A percentile compares a stretch with the other conserved stretches of the same genome.
Evolutionary conservation across 192 early-diverging fungal genomes (phyloP).

Genomic region (Coemansia sp.): DNA sequence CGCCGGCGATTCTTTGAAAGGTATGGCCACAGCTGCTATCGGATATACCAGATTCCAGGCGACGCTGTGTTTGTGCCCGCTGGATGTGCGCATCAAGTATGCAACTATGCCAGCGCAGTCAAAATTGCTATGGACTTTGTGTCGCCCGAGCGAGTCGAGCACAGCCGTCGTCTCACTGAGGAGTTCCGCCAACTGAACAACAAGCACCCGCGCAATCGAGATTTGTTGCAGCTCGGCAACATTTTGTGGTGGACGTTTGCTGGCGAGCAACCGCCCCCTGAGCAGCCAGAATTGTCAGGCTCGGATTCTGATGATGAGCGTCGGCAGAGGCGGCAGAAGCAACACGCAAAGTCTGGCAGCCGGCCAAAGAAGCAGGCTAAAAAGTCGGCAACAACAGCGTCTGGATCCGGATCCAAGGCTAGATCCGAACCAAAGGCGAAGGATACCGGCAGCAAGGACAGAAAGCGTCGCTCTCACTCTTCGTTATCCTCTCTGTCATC

Average conservation of each 20-base stretch:
- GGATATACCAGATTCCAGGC: constrained; percentile 67
- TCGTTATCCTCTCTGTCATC: background rate
- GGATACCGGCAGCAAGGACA: background rate
- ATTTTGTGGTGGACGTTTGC: constrained; percentile 55
- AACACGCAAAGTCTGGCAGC: background rate
- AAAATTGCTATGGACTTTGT: constrained; percentile 77
- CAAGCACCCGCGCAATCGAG: constrained; percentile 45
- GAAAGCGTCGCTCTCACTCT: background rate
- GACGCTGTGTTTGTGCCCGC: constrained; percentile 80
- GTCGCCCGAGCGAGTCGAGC: constrained; percentile 60
- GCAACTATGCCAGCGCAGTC: constrained; percentile 65
- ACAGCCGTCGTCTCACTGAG: constrained; percentile 48
- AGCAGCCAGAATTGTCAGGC: background rate
- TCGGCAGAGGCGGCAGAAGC: background rate
- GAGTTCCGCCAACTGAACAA: constrained; percentile 55
- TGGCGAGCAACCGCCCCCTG: background rate
- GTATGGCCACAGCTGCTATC: constrained; percentile 47
- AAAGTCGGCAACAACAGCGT: background rate
- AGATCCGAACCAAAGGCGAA: background rate
- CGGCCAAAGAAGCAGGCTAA: background rate
- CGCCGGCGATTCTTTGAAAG: constrained; percentile 41
- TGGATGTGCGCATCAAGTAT: constrained; percentile 75
- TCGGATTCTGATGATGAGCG: background rate
- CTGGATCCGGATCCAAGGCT: background rate
- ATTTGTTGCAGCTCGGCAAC: constrained; percentile 57